Base-by-base conservation (phyloP, 257 asterid species). In the Paraleonurus japonicus region DNA sequence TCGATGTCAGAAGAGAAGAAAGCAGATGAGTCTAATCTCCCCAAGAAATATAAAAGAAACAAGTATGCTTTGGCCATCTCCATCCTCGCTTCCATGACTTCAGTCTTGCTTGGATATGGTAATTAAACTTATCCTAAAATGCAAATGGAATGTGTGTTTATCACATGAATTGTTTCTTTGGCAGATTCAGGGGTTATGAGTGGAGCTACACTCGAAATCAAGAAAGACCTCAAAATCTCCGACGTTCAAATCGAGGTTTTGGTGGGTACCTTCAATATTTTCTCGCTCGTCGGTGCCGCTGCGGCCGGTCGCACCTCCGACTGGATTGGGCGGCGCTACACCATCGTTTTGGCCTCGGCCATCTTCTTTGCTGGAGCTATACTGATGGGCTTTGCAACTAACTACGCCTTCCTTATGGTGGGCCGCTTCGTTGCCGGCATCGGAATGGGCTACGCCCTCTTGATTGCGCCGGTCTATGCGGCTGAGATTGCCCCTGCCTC, bases 181-280 rank as follows among this genome's bases (percentile, higher is more conserved):
- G 51, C 55, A 83, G 88, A 81, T 15, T 20, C 72, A 0, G 85
- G 84, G 16, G 85, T 83, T 2, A 81, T 78, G 85, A 76, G 84
- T 51, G 84, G 84, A 27, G 88, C 85, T 3, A 69, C 77, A n/a
- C 12, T 80, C 11, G 70, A 76, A 76, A 80, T 80, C 50, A 73
- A 80, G 67, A 11, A 69, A n/a, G 85, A 80, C 61, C 27, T 80
- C 59, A 27, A 69, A 23, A 69, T 80, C 53, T 62, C 81, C 2
- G 85, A 80, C 60, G 61, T 69, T n/a, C 74, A 80, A 20, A 23
- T 76, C 15, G 85, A 80, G 75, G 20, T 80, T 2, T 35, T 80
- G 4, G 79, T 76, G 15, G 85, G 85, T 1, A 69, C 75, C 1
- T 76, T 81, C 30, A 74, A 69, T 66, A 23, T 81, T 51, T 81